Evolutionary conservation across 306 rosid genomes (phyloP), one percentile per base, ranked within the genome.

Genomic region (Fragaria vesca): DNA sequence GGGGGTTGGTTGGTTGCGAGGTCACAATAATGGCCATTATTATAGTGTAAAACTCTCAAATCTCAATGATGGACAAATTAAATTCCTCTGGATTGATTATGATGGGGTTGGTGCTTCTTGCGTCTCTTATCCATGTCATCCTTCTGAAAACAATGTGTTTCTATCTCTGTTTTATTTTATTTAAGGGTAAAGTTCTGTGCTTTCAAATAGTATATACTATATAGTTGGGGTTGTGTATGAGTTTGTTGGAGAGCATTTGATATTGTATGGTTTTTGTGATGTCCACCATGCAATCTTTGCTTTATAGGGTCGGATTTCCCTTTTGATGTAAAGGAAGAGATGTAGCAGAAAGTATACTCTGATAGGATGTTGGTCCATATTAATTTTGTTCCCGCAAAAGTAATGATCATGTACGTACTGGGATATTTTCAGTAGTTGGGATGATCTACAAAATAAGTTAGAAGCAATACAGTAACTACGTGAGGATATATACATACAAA

Each of bases 21-120:
- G 80, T 76, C 80, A 62, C 65, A 75, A 38, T 81, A 21, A 68
- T 45, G 75, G 32, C 30, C 77, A 34, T 48, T 57, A 55, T 36
- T 17, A 4, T 66, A 30, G 75, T 17, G 0, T 61, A 26, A 61
- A 30, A 12, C 40, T 61, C 50, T 42, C 67, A 28, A 67, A 72
- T 24, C 68, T 73, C 69, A 32, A 66, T 57, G 40, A 16, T 32
- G 28, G 48, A 55, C 74, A 74, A 57, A 52, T 55, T 16, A 38
- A 57, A 40, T 12, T 43, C 47, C 17, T 30, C 24, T 28, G 18
- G 67, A 20, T 36, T 65, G 40, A 45, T 55, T 54, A n/a, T 45
- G 45, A 58, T 13, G 8, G 52, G 11, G 28, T 45, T 75, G 68
- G 68, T 81, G 67, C 48, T 32, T 61, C 40, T 57, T 38, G 66